Conservation (phyloP, 78 protist genomes). For the Dictyostelium discoideum region DNA sequence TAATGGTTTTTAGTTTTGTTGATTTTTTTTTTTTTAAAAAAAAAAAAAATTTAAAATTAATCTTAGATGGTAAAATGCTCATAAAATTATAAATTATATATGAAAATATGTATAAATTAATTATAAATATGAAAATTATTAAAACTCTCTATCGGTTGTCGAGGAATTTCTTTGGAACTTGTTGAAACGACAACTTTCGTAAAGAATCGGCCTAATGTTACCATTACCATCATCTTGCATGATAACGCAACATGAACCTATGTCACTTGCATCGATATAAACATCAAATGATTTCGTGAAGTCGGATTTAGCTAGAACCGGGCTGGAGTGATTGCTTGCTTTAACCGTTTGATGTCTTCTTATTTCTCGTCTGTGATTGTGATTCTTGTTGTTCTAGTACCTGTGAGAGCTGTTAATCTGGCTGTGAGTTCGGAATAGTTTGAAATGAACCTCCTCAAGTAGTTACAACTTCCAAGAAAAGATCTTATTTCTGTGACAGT, state of each 20-base stretch:
- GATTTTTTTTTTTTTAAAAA: too few species aligned
- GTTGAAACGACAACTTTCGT: neutral
- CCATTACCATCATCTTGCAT: neutral
- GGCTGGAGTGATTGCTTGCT: neutral
- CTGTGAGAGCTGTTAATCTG: neutral
- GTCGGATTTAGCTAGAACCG: neutral
- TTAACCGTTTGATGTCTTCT: too few species aligned
- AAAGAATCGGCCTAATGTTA: neutral
- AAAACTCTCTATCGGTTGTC: neutral
- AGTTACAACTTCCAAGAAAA: too few species aligned
- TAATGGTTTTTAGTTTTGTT: too few species aligned
- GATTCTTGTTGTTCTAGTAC: neutral
- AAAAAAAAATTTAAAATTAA: too few species aligned
- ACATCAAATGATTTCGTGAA: neutral
- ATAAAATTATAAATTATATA: too few species aligned
- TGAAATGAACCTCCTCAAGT: neutral
- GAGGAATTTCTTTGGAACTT: too few species aligned
- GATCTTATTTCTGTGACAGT: neutral
- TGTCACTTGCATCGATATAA: neutral
- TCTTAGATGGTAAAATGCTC: too few species aligned
- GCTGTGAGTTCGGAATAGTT: neutral
- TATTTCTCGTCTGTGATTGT: too few species aligned
- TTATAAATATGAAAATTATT: too few species aligned
- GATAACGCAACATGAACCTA: neutral
- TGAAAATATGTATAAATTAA: too few species aligned